Conservation (phyloP, 257 asterid genomes). For the Salvia rosmarinus region DNA sequence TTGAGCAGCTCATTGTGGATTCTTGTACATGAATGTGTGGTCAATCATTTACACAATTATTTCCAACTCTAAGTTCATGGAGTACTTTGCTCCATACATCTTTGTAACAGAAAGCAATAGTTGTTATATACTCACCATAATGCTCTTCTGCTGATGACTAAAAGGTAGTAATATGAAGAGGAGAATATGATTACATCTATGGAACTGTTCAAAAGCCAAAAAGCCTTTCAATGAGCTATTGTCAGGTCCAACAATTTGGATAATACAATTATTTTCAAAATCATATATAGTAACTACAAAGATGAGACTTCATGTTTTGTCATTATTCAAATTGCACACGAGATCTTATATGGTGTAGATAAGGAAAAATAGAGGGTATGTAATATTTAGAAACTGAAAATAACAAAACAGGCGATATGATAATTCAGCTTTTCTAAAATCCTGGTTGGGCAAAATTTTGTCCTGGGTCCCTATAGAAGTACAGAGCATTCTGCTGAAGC, state of each 20-base stretch:
- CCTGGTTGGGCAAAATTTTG: background rate
- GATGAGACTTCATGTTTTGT: background rate
- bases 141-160: constrained; percentile 12
- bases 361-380: background rate
- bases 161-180: background rate
- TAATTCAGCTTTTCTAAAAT: background rate
- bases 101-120: background rate
- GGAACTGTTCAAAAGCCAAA: constrained; percentile 9
- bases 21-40: background rate
- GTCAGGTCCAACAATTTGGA: background rate
- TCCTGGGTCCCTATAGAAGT: background rate
- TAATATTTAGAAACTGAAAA: background rate
- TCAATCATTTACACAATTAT: background rate
- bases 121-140: background rate
- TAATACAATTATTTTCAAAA: constrained; percentile 6
- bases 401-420: background rate
- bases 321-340: background rate
- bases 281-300: background rate
- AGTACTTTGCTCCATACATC: background rate
- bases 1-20: constrained; percentile 14
- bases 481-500: constrained; percentile 13
- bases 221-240: background rate
- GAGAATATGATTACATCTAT: constrained; percentile 5
- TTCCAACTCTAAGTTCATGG: background rate
- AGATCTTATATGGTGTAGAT: constrained; percentile 1